Evolutionary conservation across 805 yeast genomes (phyloP).

Genomic region (Saccharomycopsis sp.): DNA sequence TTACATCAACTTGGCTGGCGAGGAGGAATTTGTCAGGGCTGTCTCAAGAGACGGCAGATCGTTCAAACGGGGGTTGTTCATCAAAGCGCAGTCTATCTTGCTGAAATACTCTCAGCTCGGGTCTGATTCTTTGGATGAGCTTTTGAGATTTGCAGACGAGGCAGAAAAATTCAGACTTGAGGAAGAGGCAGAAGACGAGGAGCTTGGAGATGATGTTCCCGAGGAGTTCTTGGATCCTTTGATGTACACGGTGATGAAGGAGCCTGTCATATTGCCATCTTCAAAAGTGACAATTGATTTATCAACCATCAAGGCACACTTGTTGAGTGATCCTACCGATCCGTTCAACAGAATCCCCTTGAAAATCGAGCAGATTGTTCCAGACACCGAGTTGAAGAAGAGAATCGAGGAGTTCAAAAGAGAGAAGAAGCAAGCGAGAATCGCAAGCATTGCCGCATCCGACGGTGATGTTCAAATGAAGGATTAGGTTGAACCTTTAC

Average conservation of each 20-base stretch:
- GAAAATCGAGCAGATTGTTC: constrained; percentile 78
- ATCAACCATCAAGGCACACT: constrained; percentile 85
- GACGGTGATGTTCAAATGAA: constrained; percentile 21
- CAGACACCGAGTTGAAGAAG: constrained; percentile 58
- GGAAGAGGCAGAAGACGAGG: constrained; percentile 78
- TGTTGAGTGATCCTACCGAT: constrained; percentile 90
- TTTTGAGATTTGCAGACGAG: constrained; percentile 48
- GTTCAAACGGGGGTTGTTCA: constrained; percentile 56
- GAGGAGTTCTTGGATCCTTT: constrained; percentile 96
- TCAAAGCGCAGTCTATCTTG: constrained; percentile 62
- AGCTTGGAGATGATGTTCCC: constrained; percentile 79
- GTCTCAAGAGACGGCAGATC: constrained; percentile 92
- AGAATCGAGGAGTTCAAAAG: constrained; percentile 52
- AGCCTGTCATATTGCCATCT: constrained; percentile 90
- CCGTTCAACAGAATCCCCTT: constrained; percentile 94
- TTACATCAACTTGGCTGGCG: constrained; percentile 59
- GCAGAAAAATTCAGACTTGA: constrained; percentile 52
- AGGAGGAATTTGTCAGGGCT: constrained; percentile 61
- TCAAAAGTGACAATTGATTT: constrained; percentile 81
- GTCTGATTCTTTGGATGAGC: constrained; percentile 40
- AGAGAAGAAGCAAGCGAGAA: constrained; percentile 26
- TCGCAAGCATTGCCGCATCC: too few relatives aligned
- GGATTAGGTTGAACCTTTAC: too few relatives aligned
- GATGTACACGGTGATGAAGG: constrained; percentile 92
- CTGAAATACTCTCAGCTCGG: constrained; percentile 45